phyloP scores from a whole-genome alignment of 106 monocot genomes.

The Iris macrosiphon region DNA sequence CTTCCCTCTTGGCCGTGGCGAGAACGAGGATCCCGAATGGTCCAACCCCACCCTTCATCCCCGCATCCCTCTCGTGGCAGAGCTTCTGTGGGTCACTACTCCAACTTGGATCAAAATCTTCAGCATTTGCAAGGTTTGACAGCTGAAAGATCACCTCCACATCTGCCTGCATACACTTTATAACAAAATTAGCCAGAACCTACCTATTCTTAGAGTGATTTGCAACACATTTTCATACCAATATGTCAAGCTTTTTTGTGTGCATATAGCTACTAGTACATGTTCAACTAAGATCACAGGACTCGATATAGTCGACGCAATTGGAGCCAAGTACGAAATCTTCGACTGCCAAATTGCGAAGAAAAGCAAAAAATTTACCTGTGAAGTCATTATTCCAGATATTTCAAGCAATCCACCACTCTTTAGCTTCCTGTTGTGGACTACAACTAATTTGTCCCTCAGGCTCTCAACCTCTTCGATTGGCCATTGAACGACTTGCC shows the following conservation, averaged over 20 bases:
- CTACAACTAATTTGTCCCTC: background rate
- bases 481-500: conserved; percentile 3
- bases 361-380: background rate
- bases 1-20: conserved; percentile 3
- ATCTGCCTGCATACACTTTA: background rate
- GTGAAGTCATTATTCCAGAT: background rate
- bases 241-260: too few relatives aligned
- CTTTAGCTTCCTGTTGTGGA: background rate
- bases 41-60: background rate
- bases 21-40: background rate
- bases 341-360: too few relatives aligned
- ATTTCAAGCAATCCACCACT: background rate
- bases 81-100: background rate
- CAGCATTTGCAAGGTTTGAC: conserved; percentile 9
- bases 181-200: too few relatives aligned
- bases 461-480: background rate
- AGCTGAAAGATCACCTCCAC: conserved; percentile 15
- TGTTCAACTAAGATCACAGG: too few relatives aligned
- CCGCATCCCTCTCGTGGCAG: background rate
- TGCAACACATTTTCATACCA: too few relatives aligned
- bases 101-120: background rate
- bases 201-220: too few relatives aligned
- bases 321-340: too few relatives aligned
- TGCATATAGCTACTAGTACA: too few relatives aligned
- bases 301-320: too few relatives aligned